These are phyloP conservation scores for Lasiosphaeria hispida DNA, from an alignment of 495 filamentous ascomycete genomes.

Conservation along the genomic window DNA sequence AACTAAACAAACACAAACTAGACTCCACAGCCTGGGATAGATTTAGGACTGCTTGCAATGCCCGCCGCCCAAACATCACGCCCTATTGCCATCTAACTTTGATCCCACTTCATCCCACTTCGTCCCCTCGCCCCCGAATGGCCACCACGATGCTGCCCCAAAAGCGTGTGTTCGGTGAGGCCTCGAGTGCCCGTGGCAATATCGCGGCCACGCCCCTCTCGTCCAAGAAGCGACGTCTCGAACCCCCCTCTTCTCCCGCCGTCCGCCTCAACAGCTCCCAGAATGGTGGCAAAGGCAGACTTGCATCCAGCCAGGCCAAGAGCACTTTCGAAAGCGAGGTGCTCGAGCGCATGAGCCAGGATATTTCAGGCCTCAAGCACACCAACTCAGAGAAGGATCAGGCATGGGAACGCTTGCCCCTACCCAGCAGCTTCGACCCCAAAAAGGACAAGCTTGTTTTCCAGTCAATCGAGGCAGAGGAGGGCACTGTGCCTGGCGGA, in stretches of 20 bases:
- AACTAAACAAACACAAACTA: background rate
- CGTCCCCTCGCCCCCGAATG: conserved; percentile 28
- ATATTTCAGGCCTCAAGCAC: conserved; percentile 78
- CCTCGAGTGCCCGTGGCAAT: conserved; percentile 47
- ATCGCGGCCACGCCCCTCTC: conserved; percentile 38
- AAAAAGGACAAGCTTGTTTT: conserved; percentile 72
- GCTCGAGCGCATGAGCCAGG: conserved; percentile 90
- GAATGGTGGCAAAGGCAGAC: conserved; percentile 55
- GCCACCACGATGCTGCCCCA: conserved; percentile 46
- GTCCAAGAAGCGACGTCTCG: conserved; percentile 77
- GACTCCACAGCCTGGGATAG: no score
- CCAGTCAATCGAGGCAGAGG: conserved; percentile 94
- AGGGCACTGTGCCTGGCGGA: conserved; percentile 72
- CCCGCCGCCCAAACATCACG: no score
- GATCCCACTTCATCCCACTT: background rate
- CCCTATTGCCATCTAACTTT: background rate
- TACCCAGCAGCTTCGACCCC: conserved; percentile 68
- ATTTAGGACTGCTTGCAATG: no score
- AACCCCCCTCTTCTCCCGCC: conserved; percentile 50
- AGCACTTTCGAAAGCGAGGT: conserved; percentile 92
- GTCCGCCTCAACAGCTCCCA: conserved; percentile 58
- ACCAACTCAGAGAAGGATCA: conserved; percentile 91
- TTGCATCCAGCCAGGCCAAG: conserved; percentile 79
- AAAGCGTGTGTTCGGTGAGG: conserved; percentile 52
- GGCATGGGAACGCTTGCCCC: conserved; percentile 78